phyloP scores from a whole-genome alignment of 2,329 filamentous ascomycete genomes.

The Claviceps purpurea region DNA sequence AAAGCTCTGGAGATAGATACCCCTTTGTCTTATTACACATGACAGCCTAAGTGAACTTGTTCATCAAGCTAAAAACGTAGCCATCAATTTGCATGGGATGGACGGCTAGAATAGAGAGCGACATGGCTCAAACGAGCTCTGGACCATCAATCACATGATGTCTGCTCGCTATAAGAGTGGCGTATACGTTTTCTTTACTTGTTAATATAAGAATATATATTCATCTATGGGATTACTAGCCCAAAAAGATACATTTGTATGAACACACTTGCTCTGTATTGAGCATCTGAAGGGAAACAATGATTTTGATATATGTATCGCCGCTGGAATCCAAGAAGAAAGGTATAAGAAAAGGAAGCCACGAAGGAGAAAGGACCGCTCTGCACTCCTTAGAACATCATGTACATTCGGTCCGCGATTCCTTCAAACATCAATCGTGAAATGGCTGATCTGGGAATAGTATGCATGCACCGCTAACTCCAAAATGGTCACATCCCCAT shows the following conservation, averaged over 20 bases:
- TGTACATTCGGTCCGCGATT: background rate
- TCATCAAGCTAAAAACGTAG: background rate
- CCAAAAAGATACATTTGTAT: too few relatives aligned
- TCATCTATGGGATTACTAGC: too few relatives aligned
- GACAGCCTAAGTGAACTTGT: background rate
- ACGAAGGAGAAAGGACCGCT: background rate
- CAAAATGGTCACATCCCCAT: constrained; percentile 52
- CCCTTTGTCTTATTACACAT: background rate
- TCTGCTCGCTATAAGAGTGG: too few relatives aligned
- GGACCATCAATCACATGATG: too few relatives aligned
- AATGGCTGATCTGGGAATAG: constrained; percentile 62
- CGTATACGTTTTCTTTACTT: too few relatives aligned
- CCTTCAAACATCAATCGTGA: constrained; percentile 49
- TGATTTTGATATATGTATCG: too few relatives aligned
- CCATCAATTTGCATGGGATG: too few relatives aligned
- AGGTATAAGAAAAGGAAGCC: background rate
- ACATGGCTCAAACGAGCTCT: too few relatives aligned
- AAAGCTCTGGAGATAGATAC: background rate
- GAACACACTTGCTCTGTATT: too few relatives aligned
- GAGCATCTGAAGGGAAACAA: too few relatives aligned
- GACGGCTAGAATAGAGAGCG: background rate
- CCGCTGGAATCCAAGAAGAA: background rate
- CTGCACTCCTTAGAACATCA: background rate
- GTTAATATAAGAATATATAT: too few relatives aligned
- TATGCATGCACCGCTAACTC: constrained; percentile 59